Evolutionary conservation across 2,329 filamentous ascomycete genomes (phyloP), one percentile per base, ranked within the genome.

Genomic region (Zymoseptoria pseudotritici): DNA sequence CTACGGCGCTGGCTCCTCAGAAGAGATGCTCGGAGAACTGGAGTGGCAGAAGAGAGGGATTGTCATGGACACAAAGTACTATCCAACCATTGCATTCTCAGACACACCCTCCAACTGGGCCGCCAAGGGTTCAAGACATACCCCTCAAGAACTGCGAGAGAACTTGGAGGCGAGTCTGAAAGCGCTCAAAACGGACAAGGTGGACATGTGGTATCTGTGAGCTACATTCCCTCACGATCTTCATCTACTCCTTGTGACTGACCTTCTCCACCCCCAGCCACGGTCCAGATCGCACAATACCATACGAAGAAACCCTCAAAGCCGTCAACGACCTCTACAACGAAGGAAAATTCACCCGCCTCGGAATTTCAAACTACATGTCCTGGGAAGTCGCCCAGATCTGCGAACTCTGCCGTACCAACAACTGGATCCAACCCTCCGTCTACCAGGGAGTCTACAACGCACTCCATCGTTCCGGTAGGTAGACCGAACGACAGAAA

Each of bases 331-430:
- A 90, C 73, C 77, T 95, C 54, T 89, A 94, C 78, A 89, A 90
- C 73, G 83, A 87, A 56, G 90, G 90, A 60, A 93, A 92, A 71
- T 95, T 96, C 69, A 84, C 89, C 13, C 82, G 83, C 53, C 77
- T 96, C 20, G 90, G 89, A 1, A 76, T 96, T 62, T 89, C 85
- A 67, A 96, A 96, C 76, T 95, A 85, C 72, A 88, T 90, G 0
- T 86, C 90, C 0, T 92, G 87, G 71, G 90, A 96, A 73, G 87
- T 96, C 11, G 90, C 90, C 0, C 71, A 77, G 61, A 78, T 82
- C 22, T 76, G 74, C 59, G 76, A 79, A 63, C 71, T 80, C 3
- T 79, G 77, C 65, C 65, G 70, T 0, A 59, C 64, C 36, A 70
- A 79, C 53, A 75, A 72, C 11, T 81, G 75, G 73, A 68, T 76